phyloP scores from a whole-genome alignment of 441 rosid genomes.

The Brassica hybrid region DNA sequence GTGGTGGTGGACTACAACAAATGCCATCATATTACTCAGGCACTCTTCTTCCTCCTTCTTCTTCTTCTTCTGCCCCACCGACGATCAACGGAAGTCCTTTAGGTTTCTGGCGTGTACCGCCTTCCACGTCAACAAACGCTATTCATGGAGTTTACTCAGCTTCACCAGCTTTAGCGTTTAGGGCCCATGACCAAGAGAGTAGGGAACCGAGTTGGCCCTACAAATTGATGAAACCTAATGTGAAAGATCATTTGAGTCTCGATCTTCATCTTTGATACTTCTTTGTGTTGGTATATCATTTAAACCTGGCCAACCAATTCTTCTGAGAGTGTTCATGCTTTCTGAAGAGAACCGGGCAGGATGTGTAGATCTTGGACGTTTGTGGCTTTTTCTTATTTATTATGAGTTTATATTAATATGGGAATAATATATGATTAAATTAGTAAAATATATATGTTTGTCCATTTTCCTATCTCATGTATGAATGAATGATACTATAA shows the following conservation, averaged over 20 bases:
- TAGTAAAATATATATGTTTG: not conserved
- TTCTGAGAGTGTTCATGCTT: constrained; percentile 11
- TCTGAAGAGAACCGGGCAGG: constrained; percentile 8
- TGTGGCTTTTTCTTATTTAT: constrained; percentile 7
- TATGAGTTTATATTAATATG: constrained; percentile 29
- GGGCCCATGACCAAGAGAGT: constrained; percentile 30
- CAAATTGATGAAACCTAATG: constrained; percentile 45
- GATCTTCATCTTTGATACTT: constrained; percentile 43
- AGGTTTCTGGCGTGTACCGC: constrained; percentile 43
- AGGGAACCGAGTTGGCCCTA: constrained; percentile 46
- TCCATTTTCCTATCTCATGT: not conserved
- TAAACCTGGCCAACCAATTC: constrained; percentile 25
- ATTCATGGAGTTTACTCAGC: constrained; percentile 37
- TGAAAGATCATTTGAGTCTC: constrained; percentile 47
- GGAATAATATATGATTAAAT: not conserved
- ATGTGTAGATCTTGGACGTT: constrained; percentile 35
- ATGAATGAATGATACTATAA: too few species aligned
- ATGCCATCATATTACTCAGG: constrained; percentile 49
- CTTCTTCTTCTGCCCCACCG: constrained; percentile 20
- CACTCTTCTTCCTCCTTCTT: constrained; percentile 3
- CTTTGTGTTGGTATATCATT: not conserved
- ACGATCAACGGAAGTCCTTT: constrained; percentile 44
- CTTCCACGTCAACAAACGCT: constrained; percentile 40
- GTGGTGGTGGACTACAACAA: constrained; percentile 18
- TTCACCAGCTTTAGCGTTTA: constrained; percentile 27